Conservation (phyloP, 768 basidiomycete genomes). For the Coprinopsis strossmayeri region DNA sequence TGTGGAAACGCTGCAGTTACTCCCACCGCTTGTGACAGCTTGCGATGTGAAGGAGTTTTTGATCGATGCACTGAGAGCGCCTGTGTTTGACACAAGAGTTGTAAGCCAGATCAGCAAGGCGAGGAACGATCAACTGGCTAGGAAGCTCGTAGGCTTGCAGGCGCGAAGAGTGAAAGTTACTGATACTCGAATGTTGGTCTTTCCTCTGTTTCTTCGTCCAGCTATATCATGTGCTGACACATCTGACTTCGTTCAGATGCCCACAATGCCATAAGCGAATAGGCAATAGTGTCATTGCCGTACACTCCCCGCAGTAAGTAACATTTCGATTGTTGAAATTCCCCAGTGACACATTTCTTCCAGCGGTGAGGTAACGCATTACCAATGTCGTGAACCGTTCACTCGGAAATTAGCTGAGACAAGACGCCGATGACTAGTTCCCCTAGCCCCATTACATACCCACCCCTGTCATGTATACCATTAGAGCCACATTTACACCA, state of each 20-base stretch:
- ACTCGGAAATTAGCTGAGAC: conserved; percentile 45
- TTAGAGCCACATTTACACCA: no score
- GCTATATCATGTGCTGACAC: conserved; percentile 3
- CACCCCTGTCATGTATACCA: neutral
- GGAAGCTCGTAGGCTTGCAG: conserved; percentile 70
- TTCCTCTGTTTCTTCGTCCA: neutral
- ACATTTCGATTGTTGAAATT: neutral
- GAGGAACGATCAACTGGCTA: conserved; percentile 70
- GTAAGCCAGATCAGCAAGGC: conserved; percentile 66
- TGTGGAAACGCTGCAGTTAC: conserved; percentile 72
- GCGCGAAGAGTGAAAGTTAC: conserved; percentile 80
- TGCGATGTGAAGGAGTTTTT: conserved; percentile 76
- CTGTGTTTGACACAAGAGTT: conserved; percentile 63
- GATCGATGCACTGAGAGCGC: conserved; percentile 57
- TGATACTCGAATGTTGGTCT: conserved; percentile 77
- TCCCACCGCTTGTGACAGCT: conserved; percentile 87
- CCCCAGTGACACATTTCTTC: neutral
- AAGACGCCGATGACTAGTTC: conserved; percentile 15
- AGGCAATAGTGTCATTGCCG: conserved; percentile 89
- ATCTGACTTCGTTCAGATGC: conserved; percentile 47
- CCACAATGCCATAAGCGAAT: conserved; percentile 94
- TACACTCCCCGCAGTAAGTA: conserved; percentile 79
- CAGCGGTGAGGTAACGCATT: conserved; percentile 95
- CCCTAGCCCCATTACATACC: neutral
- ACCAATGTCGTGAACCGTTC: conserved; percentile 89